These are phyloP conservation scores for Pseudocercospora fuligena DNA, from an alignment of 2,329 filamentous ascomycete species.

Conservation along the genomic window DNA sequence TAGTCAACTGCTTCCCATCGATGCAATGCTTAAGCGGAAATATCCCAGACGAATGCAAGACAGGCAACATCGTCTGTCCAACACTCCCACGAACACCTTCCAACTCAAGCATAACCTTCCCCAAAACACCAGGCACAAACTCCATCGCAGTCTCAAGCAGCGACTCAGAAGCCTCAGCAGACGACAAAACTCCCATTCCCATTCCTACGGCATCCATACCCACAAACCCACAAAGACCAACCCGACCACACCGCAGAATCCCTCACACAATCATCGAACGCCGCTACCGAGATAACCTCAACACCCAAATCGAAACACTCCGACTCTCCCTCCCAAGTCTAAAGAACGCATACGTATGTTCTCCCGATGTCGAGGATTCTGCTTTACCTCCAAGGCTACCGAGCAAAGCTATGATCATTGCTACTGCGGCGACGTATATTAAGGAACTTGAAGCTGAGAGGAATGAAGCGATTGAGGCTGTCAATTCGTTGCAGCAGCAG, in stretches of 20 bases:
- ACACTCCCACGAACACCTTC: conserved; percentile 20
- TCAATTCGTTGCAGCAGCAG: conserved; percentile 44
- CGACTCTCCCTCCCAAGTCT: conserved; percentile 46
- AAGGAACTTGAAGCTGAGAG: conserved; percentile 52
- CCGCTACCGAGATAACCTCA: conserved; percentile 53
- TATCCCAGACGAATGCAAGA: conserved; percentile 29
- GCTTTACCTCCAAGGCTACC: conserved; percentile 47
- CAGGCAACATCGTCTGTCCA: conserved; percentile 28
- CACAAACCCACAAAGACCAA: conserved; percentile 20
- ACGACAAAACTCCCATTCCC: conserved; percentile 10
- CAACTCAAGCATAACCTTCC: conserved; percentile 22
- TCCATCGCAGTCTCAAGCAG: conserved; percentile 23
- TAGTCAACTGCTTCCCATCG: conserved; percentile 30
- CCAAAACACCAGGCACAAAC: conserved; percentile 15
- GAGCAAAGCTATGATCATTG: conserved; percentile 53
- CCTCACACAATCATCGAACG: conserved; percentile 53
- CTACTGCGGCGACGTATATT: conserved; percentile 53
- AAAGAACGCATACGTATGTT: conserved; percentile 45
- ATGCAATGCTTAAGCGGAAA: conserved; percentile 30
- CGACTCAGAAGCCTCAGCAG: conserved; percentile 29
- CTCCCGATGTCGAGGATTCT: conserved; percentile 50
- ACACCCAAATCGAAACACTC: conserved; percentile 51
- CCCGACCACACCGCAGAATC: conserved; percentile 30
- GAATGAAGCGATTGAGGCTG: conserved; percentile 46
- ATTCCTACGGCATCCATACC: neutral